Evolutionary conservation across 2,329 filamentous ascomycete species (phyloP).

Genomic region (Trichophyton benhamiae): DNA sequence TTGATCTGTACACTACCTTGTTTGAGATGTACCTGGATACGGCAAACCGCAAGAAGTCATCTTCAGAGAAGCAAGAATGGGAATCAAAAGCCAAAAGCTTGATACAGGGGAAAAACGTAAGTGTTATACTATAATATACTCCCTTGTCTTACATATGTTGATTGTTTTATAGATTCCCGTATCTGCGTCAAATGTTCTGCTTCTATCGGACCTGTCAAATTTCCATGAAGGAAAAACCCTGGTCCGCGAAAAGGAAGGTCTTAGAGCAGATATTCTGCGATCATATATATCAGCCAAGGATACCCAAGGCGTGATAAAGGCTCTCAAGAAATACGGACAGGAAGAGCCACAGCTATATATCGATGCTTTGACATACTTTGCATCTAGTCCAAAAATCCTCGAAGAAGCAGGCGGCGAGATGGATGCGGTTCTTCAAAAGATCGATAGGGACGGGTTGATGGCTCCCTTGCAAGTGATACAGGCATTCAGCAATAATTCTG

Average conservation of each 20-base stretch:
- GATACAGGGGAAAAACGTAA: slow-evolving; percentile 63
- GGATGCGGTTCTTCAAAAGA: slow-evolving; percentile 64
- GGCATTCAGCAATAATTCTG: slow-evolving; percentile 63
- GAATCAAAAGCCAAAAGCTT: slow-evolving; percentile 80
- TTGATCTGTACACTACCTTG: slow-evolving; percentile 83
- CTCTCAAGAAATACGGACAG: slow-evolving; percentile 79
- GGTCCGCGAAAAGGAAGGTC: slow-evolving; percentile 83
- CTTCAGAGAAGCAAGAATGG: slow-evolving; percentile 61
- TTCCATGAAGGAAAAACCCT: slow-evolving; percentile 85
- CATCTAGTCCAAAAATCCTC: slow-evolving; percentile 67
- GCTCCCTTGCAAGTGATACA: slow-evolving; percentile 94
- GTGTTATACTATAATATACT: slow-evolving; percentile 7
- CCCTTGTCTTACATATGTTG: slow-evolving; percentile 6
- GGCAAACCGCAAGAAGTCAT: slow-evolving; percentile 59
- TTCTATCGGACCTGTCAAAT: slow-evolving; percentile 81
- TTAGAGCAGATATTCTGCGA: slow-evolving; percentile 90
- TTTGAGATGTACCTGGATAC: slow-evolving; percentile 98
- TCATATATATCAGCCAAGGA: slow-evolving; percentile 90
- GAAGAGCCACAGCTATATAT: slow-evolving; percentile 87
- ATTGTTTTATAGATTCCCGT: slow-evolving; percentile 49
- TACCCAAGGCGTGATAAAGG: slow-evolving; percentile 78
- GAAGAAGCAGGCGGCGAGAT: slow-evolving; percentile 82
- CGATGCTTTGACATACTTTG: slow-evolving; percentile 84
- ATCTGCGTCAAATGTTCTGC: slow-evolving; percentile 84
- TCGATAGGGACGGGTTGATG: slow-evolving; percentile 84